Evolutionary conservation across 116 monocot genomes (phyloP), one percentile per base, ranked within the genome.

Genomic region (Iris pallida): DNA sequence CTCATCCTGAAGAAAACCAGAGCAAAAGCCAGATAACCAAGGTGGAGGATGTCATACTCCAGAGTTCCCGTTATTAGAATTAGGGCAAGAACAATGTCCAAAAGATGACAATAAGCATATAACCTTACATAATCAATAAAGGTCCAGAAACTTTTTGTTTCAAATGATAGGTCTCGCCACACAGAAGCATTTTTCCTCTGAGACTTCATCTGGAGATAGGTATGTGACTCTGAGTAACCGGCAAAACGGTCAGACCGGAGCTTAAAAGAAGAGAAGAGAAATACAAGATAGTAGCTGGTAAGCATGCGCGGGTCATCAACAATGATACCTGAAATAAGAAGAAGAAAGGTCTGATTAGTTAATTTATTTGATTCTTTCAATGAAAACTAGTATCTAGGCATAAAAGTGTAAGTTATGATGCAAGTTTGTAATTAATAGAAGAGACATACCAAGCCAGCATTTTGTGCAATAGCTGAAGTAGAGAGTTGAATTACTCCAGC

Each of bases 91-190:
- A 97, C 97, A 69, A 92, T 87, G 83, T 97, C 97, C 13, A 97
- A 55, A 52, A 97, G 77, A 83, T 97, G 97, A 75, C 97, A 97
- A 62, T 97, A 97, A 14, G 57, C 66, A 55, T 92, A 92, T 41
- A 97, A 78, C 70, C 87, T 82, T 19, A 90, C 8, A 75, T 97
- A 92, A 75, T 97, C 97, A 69, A 97, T 66, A 73, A 90, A 81
- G 44, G 97, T 97, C 97, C 97, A 97, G 65, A 97, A 80, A 67
- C 89, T 82, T 80, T 90, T 97, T 68, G 92, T 97, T 75, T 97
- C 97, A 80, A 97, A 87, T 52, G 97, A 97, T 63, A 97, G 83
- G 66, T 97, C 97, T 54, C 81, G 81, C 97, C 97, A 97, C 64
- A 97, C 85, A 52, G 69, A 75, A 48, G 85, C 79, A 78, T 83